Conservation (phyloP, 2,329 filamentous ascomycete genomes). For the Saccharata proteae region DNA sequence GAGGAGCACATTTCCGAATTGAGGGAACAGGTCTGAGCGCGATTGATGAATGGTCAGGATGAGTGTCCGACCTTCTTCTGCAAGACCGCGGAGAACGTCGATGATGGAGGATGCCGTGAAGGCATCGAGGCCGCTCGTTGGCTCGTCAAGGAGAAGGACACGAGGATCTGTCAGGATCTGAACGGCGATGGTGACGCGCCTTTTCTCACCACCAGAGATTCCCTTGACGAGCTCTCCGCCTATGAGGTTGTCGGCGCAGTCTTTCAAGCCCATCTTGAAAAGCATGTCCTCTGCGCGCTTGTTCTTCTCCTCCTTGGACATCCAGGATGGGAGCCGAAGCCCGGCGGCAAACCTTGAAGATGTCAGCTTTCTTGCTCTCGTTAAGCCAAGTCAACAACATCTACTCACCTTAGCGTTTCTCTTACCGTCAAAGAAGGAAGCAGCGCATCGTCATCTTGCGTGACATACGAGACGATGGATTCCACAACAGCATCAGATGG, state of each 20-base stretch:
- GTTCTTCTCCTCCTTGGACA: slow-evolving; percentile 56
- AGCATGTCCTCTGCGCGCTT: slow-evolving; percentile 59
- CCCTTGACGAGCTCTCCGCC: slow-evolving; percentile 63
- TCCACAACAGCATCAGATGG: slow-evolving; percentile 58
- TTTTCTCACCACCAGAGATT: slow-evolving; percentile 69
- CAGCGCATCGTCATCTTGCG: slow-evolving; percentile 65
- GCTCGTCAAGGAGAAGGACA: slow-evolving; percentile 62
- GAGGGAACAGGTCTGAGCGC: slow-evolving; percentile 57
- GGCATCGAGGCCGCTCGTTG: slow-evolving; percentile 63
- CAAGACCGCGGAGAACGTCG: slow-evolving; percentile 58
- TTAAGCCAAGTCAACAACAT: slow-evolving; percentile 28
- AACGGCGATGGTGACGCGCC: slow-evolving; percentile 64
- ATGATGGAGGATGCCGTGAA: slow-evolving; percentile 69
- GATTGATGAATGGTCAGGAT: slow-evolving; percentile 71
- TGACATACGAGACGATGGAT: slow-evolving; percentile 64
- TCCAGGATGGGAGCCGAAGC: slow-evolving; percentile 56
- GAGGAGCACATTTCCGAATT: slow-evolving; percentile 60
- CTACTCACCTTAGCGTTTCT: slow-evolving; percentile 46
- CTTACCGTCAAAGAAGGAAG: slow-evolving; percentile 63
- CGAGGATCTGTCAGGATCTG: slow-evolving; percentile 66
- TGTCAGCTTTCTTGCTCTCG: background rate
- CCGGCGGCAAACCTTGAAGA: slow-evolving; percentile 46
- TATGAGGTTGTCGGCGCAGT: slow-evolving; percentile 64
- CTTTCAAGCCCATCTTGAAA: slow-evolving; percentile 63
- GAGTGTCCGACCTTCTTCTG: slow-evolving; percentile 60